Base-by-base conservation (phyloP, 1,284 basidiomycete species). In the Heterobasidion irregulare region DNA sequence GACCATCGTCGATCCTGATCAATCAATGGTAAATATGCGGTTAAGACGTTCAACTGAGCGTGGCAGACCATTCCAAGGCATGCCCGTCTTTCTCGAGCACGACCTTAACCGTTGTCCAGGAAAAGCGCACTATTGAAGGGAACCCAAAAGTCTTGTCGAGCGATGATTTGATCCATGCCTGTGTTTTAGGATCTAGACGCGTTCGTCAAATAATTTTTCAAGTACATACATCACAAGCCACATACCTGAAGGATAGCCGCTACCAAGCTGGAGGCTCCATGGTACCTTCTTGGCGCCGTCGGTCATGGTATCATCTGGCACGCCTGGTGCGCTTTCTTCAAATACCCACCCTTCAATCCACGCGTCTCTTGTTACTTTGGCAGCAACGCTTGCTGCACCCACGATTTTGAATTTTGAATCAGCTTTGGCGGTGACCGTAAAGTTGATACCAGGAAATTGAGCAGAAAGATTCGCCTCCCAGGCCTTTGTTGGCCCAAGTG, bases 371-470 rank as follows among this genome's bases (percentile, higher is more conserved):
- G 96, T 99, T 26, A 95, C 94, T 71, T 99, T 99, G 5, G 96
- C 96, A 5, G 94, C 92, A 35, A 99, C 93, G 68, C 91, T 94
- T 2, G 96, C 97, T 6, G 96, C 96, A 18, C 94, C 91, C 55
- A 99, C 97, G 59, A 99, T 94, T 64, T 95, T 97, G 78, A 86
- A 99, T 61, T 94, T 86, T 16, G 89, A 89, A 68, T 99, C 96
- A 13, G 96, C 96, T 72, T 99, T 98, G 33, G 84, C 84, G 16
- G 88, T 84, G 12, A 99, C 96, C 0, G 91, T 94, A 68, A 98
- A 95, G 46, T 78, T 73, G 60, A 96, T 88, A 2, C 82, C 83
- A 0, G 92, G 90, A 68, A 97, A 98, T 47, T 85, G 67, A 8
- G 77, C 76, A 8, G 89, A 86, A 4, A 98, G 80, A 62, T 88